Conservation (phyloP, 2,329 filamentous ascomycete species). For the Fusarium scirpi region DNA sequence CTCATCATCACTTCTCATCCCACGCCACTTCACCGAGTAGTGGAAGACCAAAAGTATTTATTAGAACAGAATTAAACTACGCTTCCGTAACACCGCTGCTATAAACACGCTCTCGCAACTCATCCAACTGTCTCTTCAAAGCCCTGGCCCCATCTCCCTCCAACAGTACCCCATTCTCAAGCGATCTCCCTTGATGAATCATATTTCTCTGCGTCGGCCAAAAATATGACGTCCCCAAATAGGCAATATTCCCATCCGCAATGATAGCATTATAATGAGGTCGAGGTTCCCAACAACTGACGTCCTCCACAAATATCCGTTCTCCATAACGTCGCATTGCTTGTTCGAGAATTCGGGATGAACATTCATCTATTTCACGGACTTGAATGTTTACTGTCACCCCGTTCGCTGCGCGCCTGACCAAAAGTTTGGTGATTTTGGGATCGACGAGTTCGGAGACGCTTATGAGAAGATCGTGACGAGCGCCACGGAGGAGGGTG, state of each 20-base stretch:
- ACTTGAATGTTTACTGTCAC: background rate
- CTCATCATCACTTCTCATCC: too few species aligned
- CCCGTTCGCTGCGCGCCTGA: background rate
- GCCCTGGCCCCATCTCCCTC: background rate
- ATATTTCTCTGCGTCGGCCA: conserved; percentile 17
- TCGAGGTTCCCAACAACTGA: conserved; percentile 11
- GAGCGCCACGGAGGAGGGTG: background rate
- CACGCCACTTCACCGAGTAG: too few species aligned
- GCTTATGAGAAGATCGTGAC: conserved; percentile 1
- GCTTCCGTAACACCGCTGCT: background rate
- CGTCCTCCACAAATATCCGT: background rate
- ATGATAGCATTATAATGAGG: conserved; percentile 8
- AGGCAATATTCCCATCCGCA: conserved; percentile 2
- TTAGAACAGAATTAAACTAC: too few species aligned
- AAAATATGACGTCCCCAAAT: background rate
- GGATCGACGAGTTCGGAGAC: conserved; percentile 4
- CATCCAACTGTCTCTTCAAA: background rate
- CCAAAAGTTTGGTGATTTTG: conserved; percentile 4
- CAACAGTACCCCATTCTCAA: conserved; percentile 16
- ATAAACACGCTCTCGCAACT: background rate
- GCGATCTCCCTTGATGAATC: conserved; percentile 14
- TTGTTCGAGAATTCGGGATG: background rate
- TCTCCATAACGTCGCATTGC: background rate
- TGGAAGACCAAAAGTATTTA: too few species aligned
- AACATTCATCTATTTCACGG: background rate